Conservation (phyloP, 2,329 filamentous ascomycete genomes). For the Delphinella strobiligena region DNA sequence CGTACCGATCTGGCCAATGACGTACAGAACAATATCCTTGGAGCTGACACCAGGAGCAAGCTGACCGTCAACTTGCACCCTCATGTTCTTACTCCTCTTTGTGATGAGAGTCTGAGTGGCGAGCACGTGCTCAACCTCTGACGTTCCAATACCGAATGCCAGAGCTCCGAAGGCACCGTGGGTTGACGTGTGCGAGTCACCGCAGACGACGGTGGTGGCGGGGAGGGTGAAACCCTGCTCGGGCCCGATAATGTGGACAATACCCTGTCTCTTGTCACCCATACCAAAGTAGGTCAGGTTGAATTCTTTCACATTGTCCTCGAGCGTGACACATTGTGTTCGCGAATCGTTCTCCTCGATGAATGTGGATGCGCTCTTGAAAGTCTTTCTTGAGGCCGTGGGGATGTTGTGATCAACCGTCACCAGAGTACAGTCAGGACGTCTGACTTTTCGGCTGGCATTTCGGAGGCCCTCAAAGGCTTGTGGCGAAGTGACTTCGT, state of each 20-base stretch:
- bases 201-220: constrained; percentile 91
- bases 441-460: constrained; percentile 73
- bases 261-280: constrained; percentile 91
- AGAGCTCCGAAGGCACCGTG: constrained; percentile 93
- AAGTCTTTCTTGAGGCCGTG: constrained; percentile 76
- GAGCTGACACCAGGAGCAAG: constrained; percentile 84
- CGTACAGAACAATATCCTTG: constrained; percentile 88
- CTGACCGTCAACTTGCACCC: constrained; percentile 85
- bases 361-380: constrained; percentile 89
- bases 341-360: constrained; percentile 91
- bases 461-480: constrained; percentile 93
- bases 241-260: constrained; percentile 95
- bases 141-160: constrained; percentile 94
- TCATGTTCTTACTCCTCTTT: constrained; percentile 96
- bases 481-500: constrained; percentile 98
- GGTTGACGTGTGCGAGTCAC: constrained; percentile 95
- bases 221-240: constrained; percentile 98
- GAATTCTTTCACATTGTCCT: constrained; percentile 95
- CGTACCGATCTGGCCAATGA: constrained; percentile 88
- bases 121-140: constrained; percentile 95
- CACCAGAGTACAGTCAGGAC: constrained; percentile 91
- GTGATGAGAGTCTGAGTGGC: constrained; percentile 94
- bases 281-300: constrained; percentile 95
- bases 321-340: constrained; percentile 86
- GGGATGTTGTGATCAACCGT: constrained; percentile 98